Evolutionary conservation across 352 stramenopile species (phyloP).

Genomic region (Pythium chondricola): DNA sequence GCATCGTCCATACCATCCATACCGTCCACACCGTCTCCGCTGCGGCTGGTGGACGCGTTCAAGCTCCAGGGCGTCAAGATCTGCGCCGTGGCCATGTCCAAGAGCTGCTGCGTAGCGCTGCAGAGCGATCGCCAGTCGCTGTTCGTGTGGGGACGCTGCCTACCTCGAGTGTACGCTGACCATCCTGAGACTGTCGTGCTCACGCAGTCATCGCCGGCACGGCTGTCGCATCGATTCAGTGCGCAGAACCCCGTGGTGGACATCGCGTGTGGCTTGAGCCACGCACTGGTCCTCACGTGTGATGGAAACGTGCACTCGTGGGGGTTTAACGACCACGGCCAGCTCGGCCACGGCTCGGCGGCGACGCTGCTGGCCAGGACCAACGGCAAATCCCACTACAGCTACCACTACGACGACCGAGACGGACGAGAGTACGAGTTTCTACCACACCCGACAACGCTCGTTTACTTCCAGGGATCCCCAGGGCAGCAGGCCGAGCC

Average conservation of each 20-base stretch:
- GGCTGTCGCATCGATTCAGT: slow-evolving; percentile 27
- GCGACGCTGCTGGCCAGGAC: slow-evolving; percentile 42
- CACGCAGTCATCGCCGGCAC: slow-evolving; percentile 16
- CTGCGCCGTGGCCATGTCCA: slow-evolving; percentile 24
- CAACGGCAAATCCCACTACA: slow-evolving; percentile 26
- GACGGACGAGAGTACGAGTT: slow-evolving; percentile 37
- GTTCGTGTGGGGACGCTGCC: slow-evolving; percentile 45
- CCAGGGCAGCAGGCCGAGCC: slow-evolving; percentile 49
- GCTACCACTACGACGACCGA: slow-evolving; percentile 44
- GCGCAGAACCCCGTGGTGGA: slow-evolving; percentile 14
- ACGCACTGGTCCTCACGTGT: slow-evolving; percentile 44
- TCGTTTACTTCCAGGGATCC: slow-evolving; percentile 64
- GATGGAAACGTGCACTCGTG: slow-evolving; percentile 64
- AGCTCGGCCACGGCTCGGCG: slow-evolving; percentile 53
- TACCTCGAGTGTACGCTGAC: slow-evolving; percentile 31
- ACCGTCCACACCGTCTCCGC: slow-evolving; percentile 13
- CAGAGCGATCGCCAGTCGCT: slow-evolving; percentile 34
- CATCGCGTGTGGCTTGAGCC: slow-evolving; percentile 44
- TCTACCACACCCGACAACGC: slow-evolving; percentile 30
- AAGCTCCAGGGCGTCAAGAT: slow-evolving; percentile 35
- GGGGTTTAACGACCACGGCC: slow-evolving; percentile 76
- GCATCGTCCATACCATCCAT: too few species aligned
- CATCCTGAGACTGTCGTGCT: slow-evolving; percentile 4
- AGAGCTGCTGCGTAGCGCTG: slow-evolving; percentile 41
- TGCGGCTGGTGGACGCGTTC: slow-evolving; percentile 43